Evolutionary conservation across 2,329 filamentous ascomycete species (phyloP).

Genomic region (Colletotrichum theobromicola): DNA sequence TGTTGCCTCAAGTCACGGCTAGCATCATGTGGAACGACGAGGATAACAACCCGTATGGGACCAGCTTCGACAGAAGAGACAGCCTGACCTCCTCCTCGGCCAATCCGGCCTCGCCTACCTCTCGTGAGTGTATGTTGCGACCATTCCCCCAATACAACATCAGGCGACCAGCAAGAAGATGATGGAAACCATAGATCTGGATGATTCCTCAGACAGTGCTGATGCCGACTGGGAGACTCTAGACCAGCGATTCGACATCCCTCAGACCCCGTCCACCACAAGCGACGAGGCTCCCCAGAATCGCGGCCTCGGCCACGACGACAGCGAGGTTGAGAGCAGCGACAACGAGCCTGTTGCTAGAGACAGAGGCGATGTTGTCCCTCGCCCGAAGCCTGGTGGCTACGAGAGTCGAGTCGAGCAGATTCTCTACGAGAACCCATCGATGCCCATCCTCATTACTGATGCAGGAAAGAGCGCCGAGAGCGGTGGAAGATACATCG

Average conservation of each 20-base stretch:
- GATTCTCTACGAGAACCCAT: slow-evolving; percentile 93
- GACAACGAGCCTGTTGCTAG: slow-evolving; percentile 47
- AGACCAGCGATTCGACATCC: slow-evolving; percentile 67
- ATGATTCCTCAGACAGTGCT: slow-evolving; percentile 41
- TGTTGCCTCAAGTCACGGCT: neutral
- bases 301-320: slow-evolving; percentile 36
- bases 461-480: slow-evolving; percentile 96
- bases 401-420: slow-evolving; percentile 98
- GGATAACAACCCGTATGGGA: slow-evolving; percentile 96
- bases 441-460: slow-evolving; percentile 87
- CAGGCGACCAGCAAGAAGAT: slow-evolving; percentile 27
- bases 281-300: slow-evolving; percentile 68
- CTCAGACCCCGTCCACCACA: slow-evolving; percentile 74
- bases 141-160: neutral
- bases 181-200: slow-evolving; percentile 42
- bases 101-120: slow-evolving; percentile 67
- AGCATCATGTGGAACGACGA: slow-evolving; percentile 95
- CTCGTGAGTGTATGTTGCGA: slow-evolving; percentile 47
- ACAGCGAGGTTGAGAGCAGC: slow-evolving; percentile 51
- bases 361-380: slow-evolving; percentile 46
- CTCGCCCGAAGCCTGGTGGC: slow-evolving; percentile 78
- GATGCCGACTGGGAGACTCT: slow-evolving; percentile 48
- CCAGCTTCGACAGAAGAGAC: slow-evolving; percentile 87
- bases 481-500: slow-evolving; percentile 90
- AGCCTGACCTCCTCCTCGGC: slow-evolving; percentile 73